A percentile compares a stretch with the other conserved stretches of the same genome.
These are phyloP conservation scores for Aspergillus sclerotioniger DNA, from an alignment of 495 filamentous ascomycete species.

Conservation along the genomic window DNA sequence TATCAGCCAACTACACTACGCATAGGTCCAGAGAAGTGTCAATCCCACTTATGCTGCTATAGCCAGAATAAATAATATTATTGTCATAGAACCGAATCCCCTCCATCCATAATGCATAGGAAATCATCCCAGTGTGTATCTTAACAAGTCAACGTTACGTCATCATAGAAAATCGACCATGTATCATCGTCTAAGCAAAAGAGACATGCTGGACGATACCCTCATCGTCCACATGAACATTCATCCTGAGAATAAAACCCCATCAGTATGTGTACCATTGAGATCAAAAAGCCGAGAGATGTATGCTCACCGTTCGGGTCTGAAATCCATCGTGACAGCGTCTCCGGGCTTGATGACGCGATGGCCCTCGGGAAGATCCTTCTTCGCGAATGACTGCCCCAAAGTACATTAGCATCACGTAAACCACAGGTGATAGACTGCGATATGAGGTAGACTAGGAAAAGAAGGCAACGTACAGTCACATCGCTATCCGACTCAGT, in stretches of 20 bases:
- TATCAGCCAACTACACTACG: no score
- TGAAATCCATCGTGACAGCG: slow-evolving; percentile 62
- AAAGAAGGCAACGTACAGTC: slow-evolving; percentile 36
- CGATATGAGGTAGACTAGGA: background rate
- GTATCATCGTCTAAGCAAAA: slow-evolving; percentile 31
- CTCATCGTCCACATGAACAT: slow-evolving; percentile 68
- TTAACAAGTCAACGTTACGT: slow-evolving; percentile 2
- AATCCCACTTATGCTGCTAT: background rate
- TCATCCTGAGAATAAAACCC: slow-evolving; percentile 49
- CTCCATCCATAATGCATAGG: background rate
- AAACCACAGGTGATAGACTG: background rate
- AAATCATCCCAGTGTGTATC: background rate
- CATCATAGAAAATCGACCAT: background rate
- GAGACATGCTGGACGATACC: slow-evolving; percentile 71
- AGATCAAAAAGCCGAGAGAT: background rate
- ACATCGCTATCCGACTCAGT: slow-evolving; percentile 46
- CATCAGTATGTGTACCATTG: background rate
- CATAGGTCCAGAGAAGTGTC: background rate
- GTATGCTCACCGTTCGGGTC: slow-evolving; percentile 52
- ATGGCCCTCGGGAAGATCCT: slow-evolving; percentile 65
- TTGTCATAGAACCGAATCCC: background rate
- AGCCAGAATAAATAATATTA: background rate
- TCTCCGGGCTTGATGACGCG: slow-evolving; percentile 64
- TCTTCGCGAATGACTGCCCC: slow-evolving; percentile 68
- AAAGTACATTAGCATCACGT: background rate